Base-by-base conservation (phyloP, 2,329 filamentous ascomycete genomes). In the Xylariaceae sp. region DNA sequence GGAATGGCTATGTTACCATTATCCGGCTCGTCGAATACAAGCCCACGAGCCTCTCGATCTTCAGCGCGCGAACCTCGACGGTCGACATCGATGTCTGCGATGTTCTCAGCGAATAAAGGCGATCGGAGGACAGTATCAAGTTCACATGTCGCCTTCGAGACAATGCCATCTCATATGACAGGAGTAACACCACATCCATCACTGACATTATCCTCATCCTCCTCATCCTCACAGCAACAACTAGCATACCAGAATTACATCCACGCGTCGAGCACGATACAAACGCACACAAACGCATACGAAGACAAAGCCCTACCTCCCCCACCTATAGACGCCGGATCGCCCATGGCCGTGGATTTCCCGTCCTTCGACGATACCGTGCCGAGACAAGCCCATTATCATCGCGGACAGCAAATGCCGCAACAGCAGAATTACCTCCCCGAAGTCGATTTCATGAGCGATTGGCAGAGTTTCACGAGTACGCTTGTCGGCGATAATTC, bases 231-330 rank as follows among this genome's bases (percentile, higher is more conserved):
- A 17, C 50, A 55, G 57, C 30, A 51, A 53, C 10, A 56, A 18
- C 42, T 51, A 30, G 47, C 60, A 44, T 64, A 58, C 45, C 39
- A 59, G 30, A 50, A 49, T 13, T 63, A 58, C 17, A 51, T 62
- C 48, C 60, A 64, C 10, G 53, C 56, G n/a, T 50, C 61, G 45
- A 60, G 61, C 7, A 61, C 58, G 6, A 56, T 61, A 52, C 39
- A 45, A 15, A 59, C 60, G 39, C 54, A 61, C 30, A n/a, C 44
- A 18, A 56, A 50, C 10, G 55, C 63, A 50, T 67, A 65, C 13
- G 61, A 61, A n/a, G 69, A 70, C 49, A 70, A 70, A 59, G 69
- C 68, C 8, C 51, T 70, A 8, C 69, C 69, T 9, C 68, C 69
- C 3, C 68, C 66, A 1, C 69, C 69, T 4, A 55, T 70, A 30